These are phyloP conservation scores for Macrolepiota albuminosa DNA, from an alignment of 768 basidiomycete species.

Conservation along the genomic window DNA sequence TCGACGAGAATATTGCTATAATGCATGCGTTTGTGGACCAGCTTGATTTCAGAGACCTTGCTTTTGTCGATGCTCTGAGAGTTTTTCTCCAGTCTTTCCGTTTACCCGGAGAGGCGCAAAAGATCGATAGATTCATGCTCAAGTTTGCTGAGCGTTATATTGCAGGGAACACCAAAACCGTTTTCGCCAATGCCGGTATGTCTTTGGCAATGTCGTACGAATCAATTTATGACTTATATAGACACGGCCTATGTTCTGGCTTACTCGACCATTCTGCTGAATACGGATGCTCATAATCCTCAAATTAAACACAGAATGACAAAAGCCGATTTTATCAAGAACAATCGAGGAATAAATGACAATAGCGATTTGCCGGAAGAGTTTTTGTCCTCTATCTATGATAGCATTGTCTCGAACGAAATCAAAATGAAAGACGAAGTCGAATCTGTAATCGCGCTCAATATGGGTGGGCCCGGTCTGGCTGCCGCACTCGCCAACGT, in stretches of 20 bases:
- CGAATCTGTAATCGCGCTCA: constrained; percentile 48
- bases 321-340: constrained; percentile 85
- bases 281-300: constrained; percentile 96
- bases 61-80: constrained; percentile 88
- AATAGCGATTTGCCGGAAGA: constrained; percentile 85
- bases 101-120: constrained; percentile 94
- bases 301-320: constrained; percentile 95
- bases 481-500: constrained; percentile 83
- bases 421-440: constrained; percentile 99
- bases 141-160: constrained; percentile 98
- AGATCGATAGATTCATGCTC: constrained; percentile 98
- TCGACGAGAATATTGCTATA: constrained; percentile 81
- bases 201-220: constrained; percentile 1
- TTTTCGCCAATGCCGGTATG: constrained; percentile 92
- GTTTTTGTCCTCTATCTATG: constrained; percentile 70
- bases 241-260: constrained; percentile 94
- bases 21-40: constrained; percentile 98
- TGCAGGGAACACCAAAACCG: constrained; percentile 75
- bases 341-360: constrained; percentile 97
- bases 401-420: constrained; percentile 89
- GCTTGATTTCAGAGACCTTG: constrained; percentile 76
- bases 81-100: constrained; percentile 93
- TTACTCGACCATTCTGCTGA: constrained; percentile 93
- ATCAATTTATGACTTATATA: constrained; percentile 21
- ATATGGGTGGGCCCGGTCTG: constrained; percentile 59